phyloP scores from a whole-genome alignment of 805 yeast genomes.

The Candida tibetensis region DNA sequence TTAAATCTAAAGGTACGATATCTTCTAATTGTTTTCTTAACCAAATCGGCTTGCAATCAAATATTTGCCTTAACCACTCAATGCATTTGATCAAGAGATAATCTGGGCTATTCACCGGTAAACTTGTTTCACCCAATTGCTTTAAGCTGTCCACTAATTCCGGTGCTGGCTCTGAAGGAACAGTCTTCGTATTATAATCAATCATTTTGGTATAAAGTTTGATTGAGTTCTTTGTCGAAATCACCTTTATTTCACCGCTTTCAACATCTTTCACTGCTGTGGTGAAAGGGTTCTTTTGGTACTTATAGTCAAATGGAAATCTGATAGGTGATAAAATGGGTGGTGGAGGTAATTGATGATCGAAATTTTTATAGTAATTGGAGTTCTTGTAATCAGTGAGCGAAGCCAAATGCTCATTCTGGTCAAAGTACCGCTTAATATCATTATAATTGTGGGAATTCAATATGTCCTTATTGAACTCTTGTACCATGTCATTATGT shows the following conservation, averaged over 20 bases:
- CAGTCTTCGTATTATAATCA: constrained; percentile 40
- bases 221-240: constrained; percentile 41
- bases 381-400: constrained; percentile 27
- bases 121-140: constrained; percentile 33
- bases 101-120: constrained; percentile 30
- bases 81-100: constrained; percentile 42
- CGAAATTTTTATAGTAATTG: constrained; percentile 27
- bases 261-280: constrained; percentile 49
- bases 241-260: constrained; percentile 56
- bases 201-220: constrained; percentile 55
- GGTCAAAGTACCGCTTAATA: constrained; percentile 23
- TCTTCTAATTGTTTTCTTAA: constrained; percentile 67
- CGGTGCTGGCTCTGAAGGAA: constrained; percentile 51
- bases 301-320: constrained; percentile 75
- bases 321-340: constrained; percentile 75
- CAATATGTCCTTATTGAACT: constrained; percentile 25
- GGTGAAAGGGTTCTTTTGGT: constrained; percentile 64
- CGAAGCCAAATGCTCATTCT: constrained; percentile 20
- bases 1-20: constrained; percentile 47
- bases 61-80: constrained; percentile 44
- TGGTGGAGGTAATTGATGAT: constrained; percentile 77
- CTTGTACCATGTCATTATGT: constrained; percentile 41
- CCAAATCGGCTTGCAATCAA: constrained; percentile 80
- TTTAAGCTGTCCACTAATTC: constrained; percentile 39
- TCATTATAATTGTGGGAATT: constrained; percentile 22